A percentile compares a stretch with the other conserved stretches of the same genome.
Conservation (phyloP, 1,139 yeast genomes). For the Kodamaea derodonti region DNA sequence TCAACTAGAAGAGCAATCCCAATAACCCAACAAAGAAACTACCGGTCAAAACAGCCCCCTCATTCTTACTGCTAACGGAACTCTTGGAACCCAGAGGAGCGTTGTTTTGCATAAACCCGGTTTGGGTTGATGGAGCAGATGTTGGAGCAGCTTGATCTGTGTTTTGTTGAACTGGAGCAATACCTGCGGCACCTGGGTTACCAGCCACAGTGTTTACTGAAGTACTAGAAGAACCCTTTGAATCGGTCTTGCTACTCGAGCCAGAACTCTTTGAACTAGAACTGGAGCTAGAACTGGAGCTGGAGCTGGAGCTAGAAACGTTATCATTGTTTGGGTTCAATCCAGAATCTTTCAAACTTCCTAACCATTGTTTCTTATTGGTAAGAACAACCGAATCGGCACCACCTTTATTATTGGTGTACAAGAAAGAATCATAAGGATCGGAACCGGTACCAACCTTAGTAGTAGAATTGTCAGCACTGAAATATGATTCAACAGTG, state of each 20-base stretch:
- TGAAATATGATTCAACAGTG: constrained; percentile 62
- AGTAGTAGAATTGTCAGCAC: constrained; percentile 46
- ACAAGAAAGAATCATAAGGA: constrained; percentile 50
- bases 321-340: constrained; percentile 48
- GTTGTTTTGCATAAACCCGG: constrained; percentile 2
- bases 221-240: constrained; percentile 7
- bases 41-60: constrained; percentile 6
- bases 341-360: constrained; percentile 56
- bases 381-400: constrained; percentile 52
- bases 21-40: not conserved
- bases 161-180: constrained; percentile 4
- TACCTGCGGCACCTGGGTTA: constrained; percentile 6
- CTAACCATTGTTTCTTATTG: constrained; percentile 57
- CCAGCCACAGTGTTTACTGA: constrained; percentile 6
- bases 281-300: constrained; percentile 5
- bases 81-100: constrained; percentile 3
- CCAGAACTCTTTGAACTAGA: constrained; percentile 2
- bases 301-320: constrained; percentile 5
- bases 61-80: constrained; percentile 6
- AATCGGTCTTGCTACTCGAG: constrained; percentile 1
- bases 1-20: no score
- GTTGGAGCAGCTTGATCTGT: constrained; percentile 4
- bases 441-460: constrained; percentile 13
- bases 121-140: constrained; percentile 10
- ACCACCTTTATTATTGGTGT: constrained; percentile 45